phyloP scores from a whole-genome alignment of 495 filamentous ascomycete genomes.

The Penicillium bovifimosum region DNA sequence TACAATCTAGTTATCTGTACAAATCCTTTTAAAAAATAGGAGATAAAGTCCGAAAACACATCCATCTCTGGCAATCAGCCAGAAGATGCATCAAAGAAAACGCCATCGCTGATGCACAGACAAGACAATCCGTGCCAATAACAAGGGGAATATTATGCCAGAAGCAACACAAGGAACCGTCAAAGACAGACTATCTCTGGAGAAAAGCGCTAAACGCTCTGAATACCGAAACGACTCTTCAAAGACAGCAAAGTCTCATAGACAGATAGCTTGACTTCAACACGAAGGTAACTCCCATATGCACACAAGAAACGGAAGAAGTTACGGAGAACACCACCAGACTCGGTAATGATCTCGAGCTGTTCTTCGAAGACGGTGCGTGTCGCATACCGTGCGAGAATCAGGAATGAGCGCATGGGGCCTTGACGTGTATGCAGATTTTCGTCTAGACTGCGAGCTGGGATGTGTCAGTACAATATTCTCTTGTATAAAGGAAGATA shows the following conservation, averaged over 20 bases:
- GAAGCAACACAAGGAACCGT: not conserved
- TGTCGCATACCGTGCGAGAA: conserved; percentile 88
- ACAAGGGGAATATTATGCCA: conserved; percentile 7
- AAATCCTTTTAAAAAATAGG: not conserved
- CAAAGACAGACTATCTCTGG: not conserved
- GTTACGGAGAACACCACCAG: conserved; percentile 55
- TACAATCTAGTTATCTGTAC: conserved; percentile 13
- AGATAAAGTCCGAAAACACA: conserved; percentile 2
- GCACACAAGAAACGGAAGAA: conserved; percentile 51
- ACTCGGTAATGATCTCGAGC: conserved; percentile 58
- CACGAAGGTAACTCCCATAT: conserved; percentile 53
- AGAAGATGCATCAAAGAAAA: conserved; percentile 12
- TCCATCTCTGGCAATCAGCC: not conserved
- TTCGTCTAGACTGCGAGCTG: conserved; percentile 85
- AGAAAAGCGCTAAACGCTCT: no score
- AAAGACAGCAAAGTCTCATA: conserved; percentile 53
- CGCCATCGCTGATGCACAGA: conserved; percentile 36
- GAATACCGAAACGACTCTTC: conserved; percentile 37
- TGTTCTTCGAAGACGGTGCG: conserved; percentile 85
- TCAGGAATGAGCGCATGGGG: conserved; percentile 83
- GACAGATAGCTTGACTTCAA: conserved; percentile 56
- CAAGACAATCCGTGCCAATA: conserved; percentile 24
- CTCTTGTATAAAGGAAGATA: no score
- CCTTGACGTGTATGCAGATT: conserved; percentile 86
- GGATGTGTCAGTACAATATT: conserved; percentile 16